Evolutionary conservation across 2,329 filamentous ascomycete genomes (phyloP).

Genomic region (Fusarium fracticaudum): DNA sequence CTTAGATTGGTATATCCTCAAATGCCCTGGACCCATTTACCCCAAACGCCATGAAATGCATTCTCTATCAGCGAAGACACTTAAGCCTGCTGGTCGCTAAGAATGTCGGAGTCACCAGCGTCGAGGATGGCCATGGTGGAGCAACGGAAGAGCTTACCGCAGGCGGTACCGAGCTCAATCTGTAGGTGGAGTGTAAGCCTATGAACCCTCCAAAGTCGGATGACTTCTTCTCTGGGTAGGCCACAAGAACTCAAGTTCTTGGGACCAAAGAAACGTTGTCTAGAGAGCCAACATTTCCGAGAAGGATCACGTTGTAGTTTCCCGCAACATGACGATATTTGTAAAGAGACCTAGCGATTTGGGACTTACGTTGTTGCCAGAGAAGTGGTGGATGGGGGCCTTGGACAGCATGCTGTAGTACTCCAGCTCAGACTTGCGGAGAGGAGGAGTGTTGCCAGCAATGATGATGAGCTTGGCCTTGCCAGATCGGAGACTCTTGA

Average conservation of each 20-base stretch:
- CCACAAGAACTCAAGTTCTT: constrained; percentile 47
- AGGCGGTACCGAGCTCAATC: constrained; percentile 98
- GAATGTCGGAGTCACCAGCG: constrained; percentile 98
- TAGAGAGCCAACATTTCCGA: constrained; percentile 33
- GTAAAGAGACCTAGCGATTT: constrained; percentile 40
- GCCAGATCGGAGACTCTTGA: constrained; percentile 91
- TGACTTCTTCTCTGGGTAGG: constrained; percentile 91
- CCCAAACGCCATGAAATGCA: constrained; percentile 57
- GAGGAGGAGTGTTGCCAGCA: constrained; percentile 91
- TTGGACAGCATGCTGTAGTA: constrained; percentile 95
- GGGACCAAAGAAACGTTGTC: constrained; percentile 35
- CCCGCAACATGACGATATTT: constrained; percentile 29
- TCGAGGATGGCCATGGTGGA: constrained; percentile 97
- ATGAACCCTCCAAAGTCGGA: constrained; percentile 87
- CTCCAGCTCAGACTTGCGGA: constrained; percentile 97
- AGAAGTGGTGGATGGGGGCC: constrained; percentile 97
- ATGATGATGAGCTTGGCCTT: constrained; percentile 99
- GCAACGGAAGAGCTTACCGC: constrained; percentile 99
- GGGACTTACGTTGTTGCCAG: constrained; percentile 95
- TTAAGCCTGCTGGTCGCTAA: constrained; percentile 78
- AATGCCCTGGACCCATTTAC: constrained; percentile 49
- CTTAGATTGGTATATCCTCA: constrained; percentile 51
- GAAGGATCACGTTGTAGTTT: constrained; percentile 38
- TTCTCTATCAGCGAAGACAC: constrained; percentile 29
- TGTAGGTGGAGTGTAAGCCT: constrained; percentile 69